Evolutionary conservation across 2,329 filamentous ascomycete species (phyloP).

Genomic region (Trichophyton rubrum): DNA sequence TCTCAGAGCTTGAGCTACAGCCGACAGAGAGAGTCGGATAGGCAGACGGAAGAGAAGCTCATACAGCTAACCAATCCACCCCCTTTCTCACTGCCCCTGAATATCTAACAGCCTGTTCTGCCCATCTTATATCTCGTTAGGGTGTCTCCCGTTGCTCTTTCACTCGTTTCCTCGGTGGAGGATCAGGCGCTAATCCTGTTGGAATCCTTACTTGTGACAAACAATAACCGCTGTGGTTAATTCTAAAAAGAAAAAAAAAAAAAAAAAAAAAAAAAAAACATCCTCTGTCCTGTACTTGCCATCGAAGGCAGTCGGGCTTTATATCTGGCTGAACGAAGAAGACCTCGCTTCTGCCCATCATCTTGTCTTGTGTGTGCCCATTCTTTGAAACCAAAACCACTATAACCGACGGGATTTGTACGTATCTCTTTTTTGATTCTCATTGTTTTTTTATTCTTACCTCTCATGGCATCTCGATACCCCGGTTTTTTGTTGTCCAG

Average conservation of each 20-base stretch:
- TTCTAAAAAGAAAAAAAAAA: conserved; percentile 2
- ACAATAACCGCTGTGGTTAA: conserved; percentile 2
- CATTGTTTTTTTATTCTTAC: not conserved
- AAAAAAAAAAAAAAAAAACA: not conserved
- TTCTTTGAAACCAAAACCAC: not conserved
- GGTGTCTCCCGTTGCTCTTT: not conserved
- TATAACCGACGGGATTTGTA: conserved; percentile 15
- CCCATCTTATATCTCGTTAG: not conserved
- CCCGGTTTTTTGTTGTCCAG: not conserved
- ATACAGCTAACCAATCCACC: not conserved
- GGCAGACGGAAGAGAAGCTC: not conserved
- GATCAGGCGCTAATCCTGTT: conserved; percentile 7
- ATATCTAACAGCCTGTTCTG: not conserved
- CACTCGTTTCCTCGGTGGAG: not conserved
- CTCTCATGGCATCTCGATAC: not conserved
- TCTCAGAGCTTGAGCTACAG: not conserved
- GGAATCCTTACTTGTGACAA: conserved; percentile 3
- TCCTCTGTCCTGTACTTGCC: conserved; percentile 16
- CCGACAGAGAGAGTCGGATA: not conserved
- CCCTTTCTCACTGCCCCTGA: not conserved
- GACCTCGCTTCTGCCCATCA: conserved; percentile 2
- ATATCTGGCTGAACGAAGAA: not conserved
- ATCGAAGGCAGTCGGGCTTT: conserved; percentile 18
- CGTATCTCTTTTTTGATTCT: conserved; percentile 16
- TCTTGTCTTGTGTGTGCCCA: conserved; percentile 3